Conservation (phyloP, 2,329 filamentous ascomycete genomes). For the Claviceps pazoutovae region DNA sequence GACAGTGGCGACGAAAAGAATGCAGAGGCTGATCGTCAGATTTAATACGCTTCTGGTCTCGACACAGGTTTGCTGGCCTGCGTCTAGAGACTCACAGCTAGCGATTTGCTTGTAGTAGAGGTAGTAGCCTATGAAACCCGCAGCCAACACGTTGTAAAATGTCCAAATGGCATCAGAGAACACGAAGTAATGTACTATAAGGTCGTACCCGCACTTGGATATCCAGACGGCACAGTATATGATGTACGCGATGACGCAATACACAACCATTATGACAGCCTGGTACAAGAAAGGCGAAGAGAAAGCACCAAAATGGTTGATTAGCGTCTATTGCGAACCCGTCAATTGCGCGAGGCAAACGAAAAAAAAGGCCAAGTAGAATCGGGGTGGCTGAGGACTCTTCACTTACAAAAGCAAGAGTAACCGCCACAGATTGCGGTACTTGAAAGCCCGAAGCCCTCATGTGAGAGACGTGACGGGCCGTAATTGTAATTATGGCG, state of each 20-base stretch:
- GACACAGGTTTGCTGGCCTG: slow-evolving; percentile 53
- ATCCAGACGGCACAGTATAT: slow-evolving; percentile 42
- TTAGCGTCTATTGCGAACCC: no score
- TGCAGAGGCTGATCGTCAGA: slow-evolving; percentile 62
- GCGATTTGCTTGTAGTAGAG: slow-evolving; percentile 61
- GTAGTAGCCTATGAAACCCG: slow-evolving; percentile 51
- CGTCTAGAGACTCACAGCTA: slow-evolving; percentile 47
- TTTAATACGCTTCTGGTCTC: slow-evolving; percentile 85
- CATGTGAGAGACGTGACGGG: slow-evolving; percentile 72
- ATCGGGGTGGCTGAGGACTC: no score
- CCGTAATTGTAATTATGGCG: slow-evolving; percentile 58
- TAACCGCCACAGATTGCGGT: slow-evolving; percentile 61
- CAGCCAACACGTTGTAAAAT: slow-evolving; percentile 64
- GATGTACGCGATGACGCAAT: slow-evolving; percentile 67
- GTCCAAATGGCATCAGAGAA: slow-evolving; percentile 46
- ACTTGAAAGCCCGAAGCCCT: slow-evolving; percentile 49
- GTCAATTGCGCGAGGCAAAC: background rate
- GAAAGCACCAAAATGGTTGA: background rate
- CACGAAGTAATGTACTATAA: slow-evolving; percentile 12
- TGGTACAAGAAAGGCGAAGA: slow-evolving; percentile 20
- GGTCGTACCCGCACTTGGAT: no score
- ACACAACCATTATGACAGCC: slow-evolving; percentile 67
- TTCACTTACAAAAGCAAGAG: slow-evolving; percentile 60
- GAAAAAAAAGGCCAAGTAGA: no score
- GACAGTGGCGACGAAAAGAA: slow-evolving; percentile 39